Percentiles rank a stretch among this genome's conserved stretches.
phyloP scores from a whole-genome alignment of 208 protist species.

The Acanthamoeba royreba region DNA sequence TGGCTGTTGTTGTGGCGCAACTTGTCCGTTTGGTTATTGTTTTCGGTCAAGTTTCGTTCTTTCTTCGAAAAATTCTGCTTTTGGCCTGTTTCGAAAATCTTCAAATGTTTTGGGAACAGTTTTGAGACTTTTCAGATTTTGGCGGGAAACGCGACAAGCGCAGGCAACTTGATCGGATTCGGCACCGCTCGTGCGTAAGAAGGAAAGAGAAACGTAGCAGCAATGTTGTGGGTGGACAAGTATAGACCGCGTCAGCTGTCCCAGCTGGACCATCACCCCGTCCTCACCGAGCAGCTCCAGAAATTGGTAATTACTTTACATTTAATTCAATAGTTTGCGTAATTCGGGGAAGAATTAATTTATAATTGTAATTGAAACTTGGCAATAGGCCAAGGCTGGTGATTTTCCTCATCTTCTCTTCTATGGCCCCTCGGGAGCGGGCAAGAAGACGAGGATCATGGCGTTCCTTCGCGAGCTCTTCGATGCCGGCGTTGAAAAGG shows the following conservation, averaged over 20 bases:
- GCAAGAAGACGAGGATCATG: conserved; percentile 95
- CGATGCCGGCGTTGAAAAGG: conserved; percentile 81
- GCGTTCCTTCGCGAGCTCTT: conserved; percentile 92
- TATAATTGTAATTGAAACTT: background rate
- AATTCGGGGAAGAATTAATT: background rate
- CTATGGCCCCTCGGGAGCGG: conserved; percentile 94
- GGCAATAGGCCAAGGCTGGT: background rate
- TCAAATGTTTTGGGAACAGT: too few species aligned
- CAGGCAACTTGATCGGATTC: background rate
- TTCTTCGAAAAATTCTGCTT: too few species aligned
- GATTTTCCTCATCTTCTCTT: conserved; percentile 97
- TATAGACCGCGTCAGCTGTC: conserved; percentile 95
- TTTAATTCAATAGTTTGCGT: background rate
- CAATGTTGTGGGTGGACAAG: conserved; percentile 98
- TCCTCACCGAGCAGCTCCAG: conserved; percentile 87
- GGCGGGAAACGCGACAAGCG: background rate
- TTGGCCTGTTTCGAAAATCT: too few species aligned
- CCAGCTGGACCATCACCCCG: conserved; percentile 92
- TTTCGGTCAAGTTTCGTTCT: too few species aligned
- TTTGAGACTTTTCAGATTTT: too few species aligned
- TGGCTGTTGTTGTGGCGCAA: too few species aligned
- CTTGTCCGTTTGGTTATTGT: too few species aligned
- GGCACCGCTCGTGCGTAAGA: too few species aligned
- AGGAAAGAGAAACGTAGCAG: background rate
- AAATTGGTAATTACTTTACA: conserved; percentile 78